Conservation (phyloP, 192 early-diverging fungal genomes). For the Geranomyces variabilis region DNA sequence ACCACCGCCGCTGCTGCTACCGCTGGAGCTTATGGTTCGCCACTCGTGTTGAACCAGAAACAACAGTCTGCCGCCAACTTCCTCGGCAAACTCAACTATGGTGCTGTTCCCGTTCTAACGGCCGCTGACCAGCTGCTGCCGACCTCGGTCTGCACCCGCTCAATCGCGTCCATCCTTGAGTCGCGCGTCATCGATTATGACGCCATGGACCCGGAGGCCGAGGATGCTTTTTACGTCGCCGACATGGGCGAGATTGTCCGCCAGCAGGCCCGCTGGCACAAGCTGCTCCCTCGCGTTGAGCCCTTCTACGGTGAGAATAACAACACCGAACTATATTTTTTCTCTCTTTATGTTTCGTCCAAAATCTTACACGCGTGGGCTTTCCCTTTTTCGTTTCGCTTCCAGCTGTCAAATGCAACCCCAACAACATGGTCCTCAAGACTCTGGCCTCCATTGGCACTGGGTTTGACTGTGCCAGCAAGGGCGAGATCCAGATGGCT, state of each 20-base stretch:
- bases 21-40: not conserved
- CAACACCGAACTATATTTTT: constrained; percentile 11
- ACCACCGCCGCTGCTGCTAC: not conserved
- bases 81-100: not conserved
- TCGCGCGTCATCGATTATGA: constrained; percentile 34
- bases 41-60: not conserved
- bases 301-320: constrained; percentile 83
- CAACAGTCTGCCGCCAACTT: not conserved
- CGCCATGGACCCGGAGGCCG: constrained; percentile 34
- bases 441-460: constrained; percentile 79
- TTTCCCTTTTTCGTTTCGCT: constrained; percentile 11
- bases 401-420: constrained; percentile 95
- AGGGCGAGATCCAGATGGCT: constrained; percentile 84
- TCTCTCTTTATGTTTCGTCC: not conserved
- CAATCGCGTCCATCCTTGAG: constrained; percentile 40
- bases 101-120: not conserved
- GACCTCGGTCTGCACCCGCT: constrained; percentile 20
- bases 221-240: constrained; percentile 93
- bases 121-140: constrained; percentile 6
- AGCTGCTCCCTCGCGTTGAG: constrained; percentile 86
- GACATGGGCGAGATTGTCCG: constrained; percentile 91
- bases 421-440: constrained; percentile 82
- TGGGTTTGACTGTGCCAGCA: constrained; percentile 99
- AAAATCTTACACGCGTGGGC: too few species aligned
- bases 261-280: constrained; percentile 84